Evolutionary conservation across 2,329 filamentous ascomycete species (phyloP), one percentile per base, ranked within the genome.

Genomic region (Phialocephala sp.): DNA sequence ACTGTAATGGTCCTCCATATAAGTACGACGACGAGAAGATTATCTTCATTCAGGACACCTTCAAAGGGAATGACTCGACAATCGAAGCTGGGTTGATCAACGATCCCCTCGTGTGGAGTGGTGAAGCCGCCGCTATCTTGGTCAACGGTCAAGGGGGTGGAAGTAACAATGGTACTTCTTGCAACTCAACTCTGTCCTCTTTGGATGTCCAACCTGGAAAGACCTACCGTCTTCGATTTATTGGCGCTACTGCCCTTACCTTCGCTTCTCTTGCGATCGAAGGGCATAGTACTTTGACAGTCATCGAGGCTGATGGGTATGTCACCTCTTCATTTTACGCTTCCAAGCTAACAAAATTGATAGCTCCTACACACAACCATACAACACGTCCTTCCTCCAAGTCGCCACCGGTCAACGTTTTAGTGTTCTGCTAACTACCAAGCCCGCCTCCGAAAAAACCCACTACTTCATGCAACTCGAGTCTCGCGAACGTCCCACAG

Each of bases 11-110:
- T 20, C 59, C 45, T 6, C 87, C 87, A 0, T 90, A 88, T 68
- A 47, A 81, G 0, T 91, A 89, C 68, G 86, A 91, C 63, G 87
- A 85, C 2, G 89, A 91, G 32, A 79, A 83, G 0, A 80, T 85
- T 2, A 64, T 91, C 2, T 74, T 81, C 12, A 75, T 90, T 1
- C 79, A 81, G 4, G 89, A 91, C 68, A 83, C 85, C 68, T 91
- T 85, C 74, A 79, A 79, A 41, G 81, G 83, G 60, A 80, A 81
- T 0, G 87, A 91, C 66, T 64, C 79, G 0, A 73, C 75, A 0
- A 83, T 91, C 35, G 82, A 84, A 63, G 65, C 77, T 0, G 85
- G 83, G 0, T 77, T 91, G 1, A 70, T 75, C 0, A 79, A 77
- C 1, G 76, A 75, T 2, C 84, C 85, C 0, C 85, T 89, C 66